Evolutionary conservation across 768 basidiomycete species (phyloP).

Genomic region (Hydnomerulius pinastri): DNA sequence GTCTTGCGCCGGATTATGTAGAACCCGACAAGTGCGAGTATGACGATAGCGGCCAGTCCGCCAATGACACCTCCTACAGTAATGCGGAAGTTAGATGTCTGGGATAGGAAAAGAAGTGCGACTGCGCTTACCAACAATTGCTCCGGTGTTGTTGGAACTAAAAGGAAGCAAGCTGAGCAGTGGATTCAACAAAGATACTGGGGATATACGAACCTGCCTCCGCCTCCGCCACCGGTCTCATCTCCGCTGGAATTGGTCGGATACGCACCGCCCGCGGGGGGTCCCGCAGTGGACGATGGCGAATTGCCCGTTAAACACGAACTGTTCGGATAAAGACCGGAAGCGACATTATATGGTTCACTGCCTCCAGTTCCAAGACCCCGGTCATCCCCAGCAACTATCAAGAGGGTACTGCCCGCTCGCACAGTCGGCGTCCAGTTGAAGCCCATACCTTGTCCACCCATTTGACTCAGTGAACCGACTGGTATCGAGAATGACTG

Average conservation of each 20-base stretch:
- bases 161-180: neutral
- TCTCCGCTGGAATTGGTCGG: conserved; percentile 53
- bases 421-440: conserved; percentile 66
- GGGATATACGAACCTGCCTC: conserved; percentile 28
- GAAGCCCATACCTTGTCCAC: conserved; percentile 60
- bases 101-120: neutral
- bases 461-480: conserved; percentile 44
- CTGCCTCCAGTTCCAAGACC: conserved; percentile 75
- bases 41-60: conserved; percentile 52
- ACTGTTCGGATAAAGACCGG: conserved; percentile 48
- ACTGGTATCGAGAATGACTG: conserved; percentile 68
- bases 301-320: conserved; percentile 60
- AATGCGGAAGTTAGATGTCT: conserved; percentile 8
- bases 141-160: conserved; percentile 43
- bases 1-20: conserved; percentile 54
- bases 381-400: conserved; percentile 67
- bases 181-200: neutral
- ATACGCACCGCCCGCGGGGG: conserved; percentile 73
- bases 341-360: conserved; percentile 52
- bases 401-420: conserved; percentile 62
- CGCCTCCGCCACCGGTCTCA: conserved; percentile 26
- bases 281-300: conserved; percentile 77
- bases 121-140: conserved; percentile 47
- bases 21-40: conserved; percentile 42
- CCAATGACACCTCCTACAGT: conserved; percentile 55